Conservation (phyloP, 75 land plant species). For the Chamaecyparis obtusa region DNA sequence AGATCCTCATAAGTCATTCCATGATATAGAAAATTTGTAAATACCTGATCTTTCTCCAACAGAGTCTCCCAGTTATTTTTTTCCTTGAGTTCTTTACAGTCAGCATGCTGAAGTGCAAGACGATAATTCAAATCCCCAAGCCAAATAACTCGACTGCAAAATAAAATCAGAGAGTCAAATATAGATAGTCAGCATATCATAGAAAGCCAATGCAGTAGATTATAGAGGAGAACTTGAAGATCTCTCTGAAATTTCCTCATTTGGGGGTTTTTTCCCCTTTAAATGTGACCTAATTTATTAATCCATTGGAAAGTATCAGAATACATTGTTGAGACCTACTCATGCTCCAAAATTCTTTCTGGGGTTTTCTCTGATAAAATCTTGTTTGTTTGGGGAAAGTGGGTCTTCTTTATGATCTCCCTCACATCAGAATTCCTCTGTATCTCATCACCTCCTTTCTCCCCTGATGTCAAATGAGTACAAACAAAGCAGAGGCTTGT, state of each 20-base stretch:
- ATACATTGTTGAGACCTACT: slow-evolving; percentile 22
- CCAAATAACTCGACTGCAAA: slow-evolving; percentile 85
- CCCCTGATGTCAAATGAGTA: slow-evolving; percentile 55
- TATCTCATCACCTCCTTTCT: slow-evolving; percentile 55
- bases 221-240: background rate
- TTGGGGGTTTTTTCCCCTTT: background rate
- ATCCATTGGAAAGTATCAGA: background rate
- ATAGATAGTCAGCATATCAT: background rate
- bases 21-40: background rate
- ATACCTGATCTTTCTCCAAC: slow-evolving; percentile 77
- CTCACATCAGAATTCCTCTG: slow-evolving; percentile 49
- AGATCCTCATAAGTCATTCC: too few relatives aligned
- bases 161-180: background rate
- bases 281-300: background rate
- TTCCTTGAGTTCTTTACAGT: slow-evolving; percentile 64
- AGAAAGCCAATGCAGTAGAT: background rate
- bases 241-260: background rate
- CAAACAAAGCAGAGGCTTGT: slow-evolving; percentile 68
- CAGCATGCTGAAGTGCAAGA: slow-evolving; percentile 48
- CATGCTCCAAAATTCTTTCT: slow-evolving; percentile 48
- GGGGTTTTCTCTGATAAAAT: slow-evolving; percentile 23
- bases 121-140: slow-evolving; percentile 95
- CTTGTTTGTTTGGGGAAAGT: slow-evolving; percentile 24
- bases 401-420: slow-evolving; percentile 50
- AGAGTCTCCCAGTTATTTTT: slow-evolving; percentile 80